Evolutionary conservation across 768 basidiomycete genomes (phyloP).

Genomic region (Panellus pusillus): DNA sequence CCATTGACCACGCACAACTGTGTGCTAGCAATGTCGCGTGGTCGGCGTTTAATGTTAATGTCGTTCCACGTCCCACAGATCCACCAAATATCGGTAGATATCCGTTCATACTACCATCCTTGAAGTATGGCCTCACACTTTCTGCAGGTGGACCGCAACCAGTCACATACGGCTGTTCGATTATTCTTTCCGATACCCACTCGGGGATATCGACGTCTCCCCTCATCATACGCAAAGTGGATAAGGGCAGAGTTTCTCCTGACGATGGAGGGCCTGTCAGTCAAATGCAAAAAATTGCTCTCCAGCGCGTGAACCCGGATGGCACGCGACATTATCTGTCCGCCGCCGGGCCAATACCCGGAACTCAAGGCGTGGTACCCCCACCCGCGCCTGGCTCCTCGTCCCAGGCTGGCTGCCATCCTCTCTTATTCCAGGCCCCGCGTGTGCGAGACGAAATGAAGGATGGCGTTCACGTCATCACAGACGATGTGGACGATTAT

Average conservation of each 20-base stretch:
- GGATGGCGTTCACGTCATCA: conserved; percentile 71
- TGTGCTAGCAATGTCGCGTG: conserved; percentile 90
- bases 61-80: conserved; percentile 74
- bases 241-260: conserved; percentile 83
- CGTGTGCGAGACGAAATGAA: conserved; percentile 81
- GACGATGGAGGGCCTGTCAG: conserved; percentile 92
- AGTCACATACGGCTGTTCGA: conserved; percentile 89
- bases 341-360: conserved; percentile 82
- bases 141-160: conserved; percentile 68
- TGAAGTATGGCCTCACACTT: conserved; percentile 38
- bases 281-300: conserved; percentile 95
- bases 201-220: conserved; percentile 86
- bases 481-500: conserved; percentile 93
- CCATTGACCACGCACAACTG: conserved; percentile 78
- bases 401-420: conserved; percentile 77
- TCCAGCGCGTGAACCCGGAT: conserved; percentile 80
- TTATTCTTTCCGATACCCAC: conserved; percentile 80
- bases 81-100: conserved; percentile 63
- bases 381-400: conserved; percentile 76
- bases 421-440: conserved; percentile 76
- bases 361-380: conserved; percentile 65
- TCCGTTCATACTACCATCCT: conserved; percentile 49
- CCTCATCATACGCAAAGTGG: conserved; percentile 87
- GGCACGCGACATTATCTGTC: conserved; percentile 86
- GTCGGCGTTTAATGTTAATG: conserved; percentile 94